Base-by-base conservation (phyloP, 1,284 basidiomycete species). In the Neonothopanus nambi region DNA sequence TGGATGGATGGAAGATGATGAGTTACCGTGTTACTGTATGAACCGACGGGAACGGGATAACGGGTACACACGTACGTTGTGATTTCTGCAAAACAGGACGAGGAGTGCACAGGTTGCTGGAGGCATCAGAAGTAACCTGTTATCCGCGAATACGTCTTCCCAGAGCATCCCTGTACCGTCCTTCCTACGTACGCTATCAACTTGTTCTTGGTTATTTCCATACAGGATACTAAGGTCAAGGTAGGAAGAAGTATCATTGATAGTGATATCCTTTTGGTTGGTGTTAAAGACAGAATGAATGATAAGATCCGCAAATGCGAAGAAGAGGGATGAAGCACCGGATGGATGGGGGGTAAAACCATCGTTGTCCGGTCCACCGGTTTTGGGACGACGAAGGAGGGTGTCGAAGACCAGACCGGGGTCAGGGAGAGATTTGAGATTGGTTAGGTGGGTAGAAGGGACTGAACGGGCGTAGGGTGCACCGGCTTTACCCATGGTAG, bases 221-320 rank as follows among this genome's bases (percentile, higher is more conserved):
- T 93, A 93, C 3, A 93, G 69, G 7, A 89, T 79, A 61, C 84
- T 85, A 26, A 93, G 68, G 62, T 93, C 91, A 24, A 94, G 76
- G 66, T 93, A 93, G 57, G 84, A 87, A 59, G 83, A 86, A 2
- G 84, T 72, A 51, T 82, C 69, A 64, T 93, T 93, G 62, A 83
- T 79, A 0, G 72, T 77, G 68, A 71, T 74, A 63, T 87, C 75
- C 2, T 37, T 52, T 41, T 64, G 71, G 58, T 80, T 75, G 3
- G 89, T 91, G 57, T 85, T 74, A 73, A 92, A 92, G 58, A 88
- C 75, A 56, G 72, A 78, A 66, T 93, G 90, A 59, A 88, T 91
- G 57, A 93, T 75, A 52, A 91, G 70, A 60, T 89, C 79, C 7
- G 91, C 91, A 60, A 90, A 89, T 0, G 87, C 84, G 61, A 93